Evolutionary conservation across 768 basidiomycete species (phyloP).

Genomic region (Pulveroboletus sp.): DNA sequence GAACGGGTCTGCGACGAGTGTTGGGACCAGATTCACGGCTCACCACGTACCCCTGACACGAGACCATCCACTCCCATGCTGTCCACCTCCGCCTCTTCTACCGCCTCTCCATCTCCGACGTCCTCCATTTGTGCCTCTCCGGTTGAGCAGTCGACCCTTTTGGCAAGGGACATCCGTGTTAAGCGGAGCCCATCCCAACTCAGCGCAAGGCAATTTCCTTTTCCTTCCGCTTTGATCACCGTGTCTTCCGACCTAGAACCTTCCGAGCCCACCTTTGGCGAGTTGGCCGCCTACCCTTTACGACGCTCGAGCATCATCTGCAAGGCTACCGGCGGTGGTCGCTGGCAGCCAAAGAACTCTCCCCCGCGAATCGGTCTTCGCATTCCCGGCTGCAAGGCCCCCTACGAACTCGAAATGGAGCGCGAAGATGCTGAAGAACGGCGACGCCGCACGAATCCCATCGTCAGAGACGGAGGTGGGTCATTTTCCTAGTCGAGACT

Average conservation of each 20-base stretch:
- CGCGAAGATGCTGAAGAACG: constrained; percentile 56
- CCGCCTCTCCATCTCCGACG: constrained; percentile 31
- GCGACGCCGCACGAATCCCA: constrained; percentile 53
- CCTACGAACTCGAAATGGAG: constrained; percentile 70
- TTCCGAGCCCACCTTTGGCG: constrained; percentile 56
- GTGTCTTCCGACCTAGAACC: constrained; percentile 24
- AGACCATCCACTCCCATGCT: constrained; percentile 38
- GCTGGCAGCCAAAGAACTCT: constrained; percentile 70
- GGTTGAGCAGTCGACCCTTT: constrained; percentile 24
- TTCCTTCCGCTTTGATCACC: constrained; percentile 21
- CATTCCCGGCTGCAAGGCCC: constrained; percentile 63
- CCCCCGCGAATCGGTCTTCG: constrained; percentile 44
- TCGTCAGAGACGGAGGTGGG: constrained; percentile 58
- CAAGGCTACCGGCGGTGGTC: constrained; percentile 76
- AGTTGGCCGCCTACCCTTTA: constrained; percentile 73
- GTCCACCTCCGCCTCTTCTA: constrained; percentile 31
- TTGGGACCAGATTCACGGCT: constrained; percentile 69
- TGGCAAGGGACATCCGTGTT: constrained; percentile 15
- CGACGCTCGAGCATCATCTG: constrained; percentile 64
- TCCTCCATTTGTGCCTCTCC: constrained; percentile 36
- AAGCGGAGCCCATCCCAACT: constrained; percentile 29
- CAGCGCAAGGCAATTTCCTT: constrained; percentile 25
- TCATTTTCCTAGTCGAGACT: not conserved
- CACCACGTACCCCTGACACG: constrained; percentile 39
- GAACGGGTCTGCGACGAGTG: constrained; percentile 79